These are phyloP conservation scores for Purpureocillium lavendulum DNA, from an alignment of 2,329 filamentous ascomycete genomes.

Conservation along the genomic window DNA sequence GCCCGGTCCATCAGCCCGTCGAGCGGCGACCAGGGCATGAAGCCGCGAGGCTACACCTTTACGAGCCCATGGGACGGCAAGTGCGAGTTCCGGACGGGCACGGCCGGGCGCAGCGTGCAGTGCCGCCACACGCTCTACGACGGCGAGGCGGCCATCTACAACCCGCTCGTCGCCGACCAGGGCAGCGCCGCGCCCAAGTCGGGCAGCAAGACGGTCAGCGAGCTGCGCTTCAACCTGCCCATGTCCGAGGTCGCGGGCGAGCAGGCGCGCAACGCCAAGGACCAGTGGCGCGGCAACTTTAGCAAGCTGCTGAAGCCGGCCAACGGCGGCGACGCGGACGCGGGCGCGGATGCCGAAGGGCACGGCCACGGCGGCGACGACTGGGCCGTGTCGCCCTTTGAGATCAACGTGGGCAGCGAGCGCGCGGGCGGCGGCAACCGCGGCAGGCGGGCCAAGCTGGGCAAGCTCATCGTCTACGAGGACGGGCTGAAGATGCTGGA, in stretches of 20 bases:
- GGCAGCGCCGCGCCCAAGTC: conserved; percentile 19
- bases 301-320: conserved; percentile 29
- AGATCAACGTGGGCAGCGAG: conserved; percentile 72
- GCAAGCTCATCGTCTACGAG: conserved; percentile 82
- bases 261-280: conserved; percentile 20
- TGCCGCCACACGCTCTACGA: conserved; percentile 64
- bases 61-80: conserved; percentile 77
- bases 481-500: conserved; percentile 96
- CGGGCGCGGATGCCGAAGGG: no score
- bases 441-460: conserved; percentile 83
- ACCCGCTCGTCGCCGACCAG: conserved; percentile 33
- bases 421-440: conserved; percentile 77
- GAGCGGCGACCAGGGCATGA: conserved; percentile 19
- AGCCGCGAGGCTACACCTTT: conserved; percentile 65
- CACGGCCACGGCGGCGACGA: conserved; percentile 31
- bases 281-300: conserved; percentile 31
- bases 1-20: background rate
- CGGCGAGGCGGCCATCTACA: conserved; percentile 23
- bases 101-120: conserved; percentile 64
- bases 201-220: conserved; percentile 52
- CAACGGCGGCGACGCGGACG: conserved; percentile 18
- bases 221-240: conserved; percentile 84
- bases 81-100: conserved; percentile 77
- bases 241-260: conserved; percentile 39
- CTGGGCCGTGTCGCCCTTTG: conserved; percentile 38